Evolutionary conservation across 352 stramenopile species (phyloP).

Genomic region (Discostella stelligera): DNA sequence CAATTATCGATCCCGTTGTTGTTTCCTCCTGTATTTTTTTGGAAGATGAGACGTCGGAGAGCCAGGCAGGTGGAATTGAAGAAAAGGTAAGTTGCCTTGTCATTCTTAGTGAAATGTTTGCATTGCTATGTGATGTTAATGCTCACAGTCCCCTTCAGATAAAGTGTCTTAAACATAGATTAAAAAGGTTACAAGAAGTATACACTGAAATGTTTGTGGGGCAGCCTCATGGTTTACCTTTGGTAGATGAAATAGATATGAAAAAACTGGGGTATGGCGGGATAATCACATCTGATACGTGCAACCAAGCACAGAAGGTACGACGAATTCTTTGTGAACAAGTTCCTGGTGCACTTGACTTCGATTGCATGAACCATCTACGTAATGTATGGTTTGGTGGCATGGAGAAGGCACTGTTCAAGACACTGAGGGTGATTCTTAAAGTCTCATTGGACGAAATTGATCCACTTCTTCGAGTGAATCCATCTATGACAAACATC

Average conservation of each 20-base stretch:
- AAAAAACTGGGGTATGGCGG: slow-evolving; percentile 13
- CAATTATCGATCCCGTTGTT: slow-evolving; percentile 9
- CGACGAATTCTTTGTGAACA: slow-evolving; percentile 9
- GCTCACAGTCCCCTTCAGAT: slow-evolving; percentile 8
- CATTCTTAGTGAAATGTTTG: no score
- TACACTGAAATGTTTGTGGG: background rate
- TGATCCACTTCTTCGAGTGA: slow-evolving; percentile 5
- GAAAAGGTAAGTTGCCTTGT: background rate
- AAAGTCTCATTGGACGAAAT: slow-evolving; percentile 12
- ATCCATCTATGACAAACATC: background rate
- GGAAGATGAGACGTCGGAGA: no score
- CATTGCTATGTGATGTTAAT: no score
- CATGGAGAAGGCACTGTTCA: slow-evolving; percentile 18
- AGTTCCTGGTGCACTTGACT: slow-evolving; percentile 3
- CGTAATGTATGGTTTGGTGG: slow-evolving; percentile 25
- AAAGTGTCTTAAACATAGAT: background rate
- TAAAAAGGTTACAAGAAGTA: background rate
- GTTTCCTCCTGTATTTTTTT: no score
- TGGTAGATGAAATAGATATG: slow-evolving; percentile 6
- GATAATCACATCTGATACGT: slow-evolving; percentile 11
- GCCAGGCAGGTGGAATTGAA: no score
- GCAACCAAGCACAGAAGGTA: slow-evolving; percentile 18
- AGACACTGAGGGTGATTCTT: background rate
- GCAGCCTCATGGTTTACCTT: slow-evolving; percentile 9
- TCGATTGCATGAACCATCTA: slow-evolving; percentile 18